These are phyloP conservation scores for Leptosphaerulina australis DNA, from an alignment of 2,329 filamentous ascomycete genomes.

Conservation along the genomic window DNA sequence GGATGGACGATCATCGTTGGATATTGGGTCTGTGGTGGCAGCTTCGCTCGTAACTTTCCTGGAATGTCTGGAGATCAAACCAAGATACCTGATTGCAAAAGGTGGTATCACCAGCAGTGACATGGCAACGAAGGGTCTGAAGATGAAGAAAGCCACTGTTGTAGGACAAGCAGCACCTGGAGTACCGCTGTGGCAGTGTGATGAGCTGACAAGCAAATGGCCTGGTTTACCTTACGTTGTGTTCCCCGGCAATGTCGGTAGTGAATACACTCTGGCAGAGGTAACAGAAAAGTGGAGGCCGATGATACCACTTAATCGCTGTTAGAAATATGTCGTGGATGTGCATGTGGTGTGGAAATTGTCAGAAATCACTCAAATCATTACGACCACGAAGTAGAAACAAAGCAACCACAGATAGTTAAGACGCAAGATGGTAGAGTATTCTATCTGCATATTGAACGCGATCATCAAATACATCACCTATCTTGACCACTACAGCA, in stretches of 20 bases:
- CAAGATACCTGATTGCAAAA: constrained; percentile 64
- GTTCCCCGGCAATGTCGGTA: constrained; percentile 64
- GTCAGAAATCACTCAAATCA: too few relatives aligned
- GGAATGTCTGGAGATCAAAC: constrained; percentile 54
- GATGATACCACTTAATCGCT: constrained; percentile 20
- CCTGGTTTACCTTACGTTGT: constrained; percentile 62
- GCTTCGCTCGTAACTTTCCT: constrained; percentile 59
- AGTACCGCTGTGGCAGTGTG: constrained; percentile 64
- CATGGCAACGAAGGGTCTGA: constrained; percentile 62
- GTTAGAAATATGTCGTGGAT: too few relatives aligned
- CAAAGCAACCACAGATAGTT: too few relatives aligned
- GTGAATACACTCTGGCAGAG: constrained; percentile 22
- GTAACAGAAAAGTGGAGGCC: constrained; percentile 23
- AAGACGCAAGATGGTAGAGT: too few relatives aligned
- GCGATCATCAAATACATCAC: too few relatives aligned
- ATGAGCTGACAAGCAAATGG: constrained; percentile 59
- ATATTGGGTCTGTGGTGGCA: constrained; percentile 62
- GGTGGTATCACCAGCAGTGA: constrained; percentile 66
- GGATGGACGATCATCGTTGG: constrained; percentile 59
- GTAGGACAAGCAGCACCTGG: constrained; percentile 64
- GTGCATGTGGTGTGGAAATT: not conserved
- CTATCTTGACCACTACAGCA: too few relatives aligned
- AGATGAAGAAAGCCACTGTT: constrained; percentile 60
- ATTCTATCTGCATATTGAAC: too few relatives aligned
- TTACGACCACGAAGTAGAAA: too few relatives aligned